These are phyloP conservation scores for Fusarium incarnatum DNA, from an alignment of 2,329 filamentous ascomycete species.

Conservation along the genomic window DNA sequence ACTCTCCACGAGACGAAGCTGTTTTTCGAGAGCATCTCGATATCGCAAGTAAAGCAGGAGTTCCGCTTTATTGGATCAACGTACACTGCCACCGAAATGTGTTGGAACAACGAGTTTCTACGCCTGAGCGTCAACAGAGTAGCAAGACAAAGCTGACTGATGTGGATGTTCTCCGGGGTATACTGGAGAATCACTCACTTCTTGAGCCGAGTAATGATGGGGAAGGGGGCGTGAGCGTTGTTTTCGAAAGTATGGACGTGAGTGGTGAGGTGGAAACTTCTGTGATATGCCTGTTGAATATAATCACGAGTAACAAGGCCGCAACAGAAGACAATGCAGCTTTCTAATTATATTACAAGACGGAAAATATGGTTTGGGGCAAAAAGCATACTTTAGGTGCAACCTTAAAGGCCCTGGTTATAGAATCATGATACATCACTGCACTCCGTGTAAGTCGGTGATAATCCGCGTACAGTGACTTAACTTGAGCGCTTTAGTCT, in stretches of 20 bases:
- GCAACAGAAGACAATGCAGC: too few species aligned
- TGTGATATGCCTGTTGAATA: background rate
- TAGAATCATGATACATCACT: too few species aligned
- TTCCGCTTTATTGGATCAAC: slow-evolving; percentile 32
- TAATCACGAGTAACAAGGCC: background rate
- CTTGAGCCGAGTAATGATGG: background rate
- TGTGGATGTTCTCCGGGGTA: background rate
- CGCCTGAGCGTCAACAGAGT: background rate
- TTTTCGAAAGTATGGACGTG: background rate
- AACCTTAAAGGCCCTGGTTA: too few species aligned
- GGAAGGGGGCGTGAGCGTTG: rapidly evolving
- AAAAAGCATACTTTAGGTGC: too few species aligned
- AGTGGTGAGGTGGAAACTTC: background rate
- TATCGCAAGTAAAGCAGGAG: background rate
- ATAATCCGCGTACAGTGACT: too few species aligned
- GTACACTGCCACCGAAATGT: background rate
- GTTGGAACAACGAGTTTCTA: background rate
- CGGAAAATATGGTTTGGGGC: too few species aligned
- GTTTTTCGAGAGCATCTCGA: slow-evolving; percentile 34
- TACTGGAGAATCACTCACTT: background rate
- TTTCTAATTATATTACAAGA: background rate
- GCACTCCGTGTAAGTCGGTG: too few species aligned
- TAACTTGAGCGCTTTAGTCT: too few species aligned
- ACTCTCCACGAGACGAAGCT: slow-evolving; percentile 4
- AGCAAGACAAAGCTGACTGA: background rate